Conservation (phyloP, 768 basidiomycete genomes). For the Boletellus sp. region DNA sequence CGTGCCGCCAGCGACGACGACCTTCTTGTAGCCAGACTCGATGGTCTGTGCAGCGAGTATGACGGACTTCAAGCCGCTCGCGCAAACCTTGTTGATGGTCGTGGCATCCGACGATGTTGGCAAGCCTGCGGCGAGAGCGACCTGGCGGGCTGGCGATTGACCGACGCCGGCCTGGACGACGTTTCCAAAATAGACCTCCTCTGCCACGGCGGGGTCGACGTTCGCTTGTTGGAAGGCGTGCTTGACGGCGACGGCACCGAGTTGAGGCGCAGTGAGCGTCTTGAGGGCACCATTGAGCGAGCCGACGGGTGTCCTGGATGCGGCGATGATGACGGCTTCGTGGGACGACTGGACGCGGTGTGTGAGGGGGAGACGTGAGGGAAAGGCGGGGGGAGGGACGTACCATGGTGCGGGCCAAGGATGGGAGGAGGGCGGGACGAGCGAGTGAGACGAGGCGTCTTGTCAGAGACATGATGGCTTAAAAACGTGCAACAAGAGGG, state of each 20-base stretch:
- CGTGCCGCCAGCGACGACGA: conserved; percentile 96
- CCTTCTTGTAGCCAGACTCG: conserved; percentile 75
- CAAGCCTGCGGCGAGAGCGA: conserved; percentile 87
- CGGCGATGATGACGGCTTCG: conserved; percentile 92
- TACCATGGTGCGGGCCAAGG: conserved; percentile 50
- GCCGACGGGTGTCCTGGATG: conserved; percentile 90
- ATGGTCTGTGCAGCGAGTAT: conserved; percentile 93
- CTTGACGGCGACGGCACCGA: conserved; percentile 86
- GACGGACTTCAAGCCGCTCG: conserved; percentile 93
- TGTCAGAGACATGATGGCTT: conserved; percentile 39
- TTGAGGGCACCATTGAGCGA: conserved; percentile 90
- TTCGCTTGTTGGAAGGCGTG: conserved; percentile 80
- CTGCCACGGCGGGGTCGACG: conserved; percentile 77
- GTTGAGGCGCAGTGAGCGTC: conserved; percentile 83
- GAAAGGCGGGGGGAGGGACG: conserved; percentile 9
- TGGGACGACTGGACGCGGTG: conserved; percentile 39
- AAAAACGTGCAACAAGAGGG: conserved; percentile 13
- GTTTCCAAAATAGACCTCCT: conserved; percentile 97
- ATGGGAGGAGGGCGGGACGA: conserved; percentile 36
- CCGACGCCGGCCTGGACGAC: conserved; percentile 97
- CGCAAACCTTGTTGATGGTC: conserved; percentile 99
- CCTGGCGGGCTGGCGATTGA: conserved; percentile 97
- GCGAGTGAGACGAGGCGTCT: conserved; percentile 39
- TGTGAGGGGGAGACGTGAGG: background rate
- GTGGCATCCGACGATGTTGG: conserved; percentile 87